phyloP scores from a whole-genome alignment of 2,329 filamentous ascomycete species.

The Trichoderma lentiforme region DNA sequence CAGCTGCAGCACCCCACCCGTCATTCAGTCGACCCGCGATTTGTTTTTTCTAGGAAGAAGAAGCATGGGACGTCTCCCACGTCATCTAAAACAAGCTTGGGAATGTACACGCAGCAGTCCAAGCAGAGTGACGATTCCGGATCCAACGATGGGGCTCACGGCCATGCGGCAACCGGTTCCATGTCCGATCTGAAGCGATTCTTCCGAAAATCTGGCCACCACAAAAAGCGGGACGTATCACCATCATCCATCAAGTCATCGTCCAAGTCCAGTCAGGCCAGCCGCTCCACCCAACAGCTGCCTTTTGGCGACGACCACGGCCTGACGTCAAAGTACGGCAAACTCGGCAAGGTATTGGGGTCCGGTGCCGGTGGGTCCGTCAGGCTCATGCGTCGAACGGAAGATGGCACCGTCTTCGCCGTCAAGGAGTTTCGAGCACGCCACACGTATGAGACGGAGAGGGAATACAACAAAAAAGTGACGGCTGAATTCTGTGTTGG shows the following conservation, averaged over 20 bases:
- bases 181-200: constrained; percentile 98
- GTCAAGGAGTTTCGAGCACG: constrained; percentile 95
- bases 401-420: constrained; percentile 89
- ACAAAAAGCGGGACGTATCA: constrained; percentile 65
- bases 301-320: constrained; percentile 95
- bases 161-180: constrained; percentile 59
- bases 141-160: constrained; percentile 20
- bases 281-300: constrained; percentile 57
- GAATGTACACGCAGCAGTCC: constrained; percentile 29
- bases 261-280: constrained; percentile 32
- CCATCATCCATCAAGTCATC: constrained; percentile 54
- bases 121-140: constrained; percentile 14
- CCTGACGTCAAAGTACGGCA: constrained; percentile 86
- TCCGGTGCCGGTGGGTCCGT: constrained; percentile 94
- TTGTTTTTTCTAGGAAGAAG: constrained; percentile 78
- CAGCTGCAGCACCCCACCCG: constrained; percentile 62
- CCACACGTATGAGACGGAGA: constrained; percentile 89
- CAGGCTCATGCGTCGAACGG: constrained; percentile 86
- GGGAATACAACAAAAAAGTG: constrained; percentile 96
- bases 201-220: constrained; percentile 77
- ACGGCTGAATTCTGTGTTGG: constrained; percentile 98
- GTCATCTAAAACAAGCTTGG: constrained; percentile 49
- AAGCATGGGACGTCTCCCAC: constrained; percentile 52
- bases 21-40: constrained; percentile 69
- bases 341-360: constrained; percentile 89